Evolutionary conservation across 192 early-diverging fungal species (phyloP), one percentile per base, ranked within the genome.

Genomic region (Entomortierella chlamydospora): DNA sequence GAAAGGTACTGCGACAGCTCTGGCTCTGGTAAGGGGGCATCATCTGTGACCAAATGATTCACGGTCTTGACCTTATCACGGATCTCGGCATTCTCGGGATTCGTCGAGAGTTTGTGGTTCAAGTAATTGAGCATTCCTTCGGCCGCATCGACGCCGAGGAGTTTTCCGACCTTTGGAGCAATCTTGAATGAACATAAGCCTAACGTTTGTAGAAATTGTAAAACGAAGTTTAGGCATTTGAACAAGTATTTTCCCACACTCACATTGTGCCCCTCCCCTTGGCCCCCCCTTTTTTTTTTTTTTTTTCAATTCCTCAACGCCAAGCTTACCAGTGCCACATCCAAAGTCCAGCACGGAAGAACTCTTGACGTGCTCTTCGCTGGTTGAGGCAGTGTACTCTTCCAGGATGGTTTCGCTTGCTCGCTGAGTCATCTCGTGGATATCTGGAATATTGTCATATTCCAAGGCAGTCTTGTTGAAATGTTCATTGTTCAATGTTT

Each of bases 61-160:
- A 78, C 50, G 4, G 73, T 78, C n/a, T 54, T 18, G 67, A 78
- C 45, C 49, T 78, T 78, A n/a, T 57, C 43, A 11, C 68, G 52
- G 23, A 78, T 26, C 1, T 12, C 22, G 22, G 66, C 47, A 20
- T 64, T 25, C 26, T 64, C 66, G 33, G 49, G 45, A 17, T 64
- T 23, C 34, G 73, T 69, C 23, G 29, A n/a, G 30, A 78, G 66
- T 33, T 64, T 78, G 34, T 69, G 33, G 61, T 58, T 30, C 2
- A 78, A 17, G 26, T 57, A 20, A 1, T 57, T 13, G 6, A 78
- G 47, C 73, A 78, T 78, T 1, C 73, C 73, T 1, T 57, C 61
- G 17, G 73, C 61, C 34, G 73, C 73, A 52, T 78, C 73, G 4
- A 78, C 60, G 3, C 73, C 73, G 15, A 78, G n/a, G 28, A 69